Evolutionary conservation across 192 early-diverging fungal species (phyloP), one percentile per base, ranked within the genome.

Genomic region (Coemansia sp.): DNA sequence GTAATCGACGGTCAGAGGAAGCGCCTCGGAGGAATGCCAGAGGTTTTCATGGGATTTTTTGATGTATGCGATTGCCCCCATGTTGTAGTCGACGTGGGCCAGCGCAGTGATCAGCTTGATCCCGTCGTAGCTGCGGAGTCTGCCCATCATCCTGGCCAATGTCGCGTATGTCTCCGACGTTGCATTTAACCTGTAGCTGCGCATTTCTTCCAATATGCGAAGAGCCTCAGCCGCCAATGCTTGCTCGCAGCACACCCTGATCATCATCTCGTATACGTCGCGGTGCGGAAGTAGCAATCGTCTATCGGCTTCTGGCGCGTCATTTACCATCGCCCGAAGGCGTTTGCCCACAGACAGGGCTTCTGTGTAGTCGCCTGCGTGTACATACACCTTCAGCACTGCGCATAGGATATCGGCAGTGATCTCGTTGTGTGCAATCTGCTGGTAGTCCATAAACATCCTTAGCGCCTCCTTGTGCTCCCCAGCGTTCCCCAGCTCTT

Each of bases 131-230:
- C 74, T 82, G 36, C 79, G 70, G 59, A 76, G 46, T 22, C 40
- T 61, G 58, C 79, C 70, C 73, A 82, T 76, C 33, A 61, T 42
- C 36, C 66, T 59, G 25, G 62, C 58, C 61, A 82, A 48, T 22
- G 62, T 70, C 13, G 70, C 56, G 43, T 82, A 82, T 9, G 74
- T 75, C 38, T 76, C 65, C 0, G 79, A 42, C 15, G 63, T 67
- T 1, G 79, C 79, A 20, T 76, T 66, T 20, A 76, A 19, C 22
- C 32, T 32, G 63, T 67, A 67, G 36, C 54, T 59, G 52, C 79
- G 79, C 79, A 82, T 82, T 61, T 82, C 79, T 59, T 82, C 79
- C 23, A 82, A 46, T 50, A 76, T 63, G 10, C 63, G 68, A 48
- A 82, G 58, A 5, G 74, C 79, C 36, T 82, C 79, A 13, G 61